A percentile compares a stretch with the other conserved stretches of the same genome.
phyloP scores from a whole-genome alignment of 352 stramenopile genomes.

The Plasmopara muralis region DNA sequence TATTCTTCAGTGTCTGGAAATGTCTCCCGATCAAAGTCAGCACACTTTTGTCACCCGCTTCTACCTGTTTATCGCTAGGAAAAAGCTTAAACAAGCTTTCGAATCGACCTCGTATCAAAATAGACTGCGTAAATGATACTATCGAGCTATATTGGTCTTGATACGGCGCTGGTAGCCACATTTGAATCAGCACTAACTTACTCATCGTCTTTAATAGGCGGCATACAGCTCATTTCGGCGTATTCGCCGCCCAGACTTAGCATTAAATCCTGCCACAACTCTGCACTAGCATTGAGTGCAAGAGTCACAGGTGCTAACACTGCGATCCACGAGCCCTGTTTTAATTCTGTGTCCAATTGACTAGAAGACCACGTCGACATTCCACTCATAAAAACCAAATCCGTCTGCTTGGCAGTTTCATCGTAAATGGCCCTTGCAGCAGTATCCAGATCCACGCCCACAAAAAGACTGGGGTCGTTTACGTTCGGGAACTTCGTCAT shows the following conservation, averaged over 20 bases:
- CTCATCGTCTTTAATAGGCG: conserved; percentile 41
- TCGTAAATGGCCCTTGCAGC: conserved; percentile 53
- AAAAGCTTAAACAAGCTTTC: conserved; percentile 16
- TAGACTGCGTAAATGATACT: conserved; percentile 12
- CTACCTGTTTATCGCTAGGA: conserved; percentile 45
- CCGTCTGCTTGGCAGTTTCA: conserved; percentile 39
- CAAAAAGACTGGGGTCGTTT: conserved; percentile 45
- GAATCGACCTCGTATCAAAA: conserved; percentile 12
- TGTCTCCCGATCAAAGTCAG: conserved; percentile 28
- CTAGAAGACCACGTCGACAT: conserved; percentile 61
- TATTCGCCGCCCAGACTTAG: conserved; percentile 59
- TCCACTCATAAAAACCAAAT: conserved; percentile 77
- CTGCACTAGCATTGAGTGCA: conserved; percentile 49
- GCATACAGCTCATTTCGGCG: conserved; percentile 61
- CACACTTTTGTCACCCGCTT: conserved; percentile 38
- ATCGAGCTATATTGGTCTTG: conserved; percentile 20
- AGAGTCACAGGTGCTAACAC: conserved; percentile 68
- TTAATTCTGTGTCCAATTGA: conserved; percentile 67
- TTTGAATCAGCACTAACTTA: conserved; percentile 6
- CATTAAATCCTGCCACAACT: conserved; percentile 74
- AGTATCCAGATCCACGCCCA: conserved; percentile 57
- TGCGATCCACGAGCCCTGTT: conserved; percentile 61
- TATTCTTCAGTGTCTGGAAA: conserved; percentile 45
- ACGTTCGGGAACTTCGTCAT: conserved; percentile 40
- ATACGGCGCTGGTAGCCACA: neutral